Percentiles rank a stretch among this genome's conserved stretches.
Evolutionary conservation across 768 basidiomycete genomes (phyloP).

Genomic region (Tulasnella sp.): DNA sequence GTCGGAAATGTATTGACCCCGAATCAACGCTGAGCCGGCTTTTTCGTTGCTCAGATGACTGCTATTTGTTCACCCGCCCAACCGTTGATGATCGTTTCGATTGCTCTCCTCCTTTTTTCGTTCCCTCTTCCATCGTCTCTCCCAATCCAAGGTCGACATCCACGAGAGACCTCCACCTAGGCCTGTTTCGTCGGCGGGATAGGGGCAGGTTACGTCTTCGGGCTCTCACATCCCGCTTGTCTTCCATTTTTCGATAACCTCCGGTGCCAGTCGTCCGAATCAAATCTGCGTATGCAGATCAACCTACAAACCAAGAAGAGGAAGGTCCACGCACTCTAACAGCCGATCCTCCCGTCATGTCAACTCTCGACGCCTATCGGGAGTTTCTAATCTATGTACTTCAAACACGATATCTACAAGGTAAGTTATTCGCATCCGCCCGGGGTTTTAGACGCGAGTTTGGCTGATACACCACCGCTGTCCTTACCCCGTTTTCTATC

Average conservation of each 20-base stretch:
- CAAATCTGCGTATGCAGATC: too few species aligned
- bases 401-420: not conserved
- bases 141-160: not conserved
- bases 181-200: not conserved
- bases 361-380: not conserved
- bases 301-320: too few species aligned
- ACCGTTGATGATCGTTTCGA: not conserved
- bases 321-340: too few species aligned
- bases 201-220: not conserved
- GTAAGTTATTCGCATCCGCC: not conserved
- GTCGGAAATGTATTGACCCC: not conserved
- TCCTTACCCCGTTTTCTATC: not conserved
- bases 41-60: not conserved
- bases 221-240: not conserved
- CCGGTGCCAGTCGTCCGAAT: too few species aligned
- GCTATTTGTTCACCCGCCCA: not conserved
- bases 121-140: not conserved
- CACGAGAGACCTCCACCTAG: not conserved
- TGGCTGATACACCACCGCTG: not conserved
- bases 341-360: not conserved
- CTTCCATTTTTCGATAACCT: too few species aligned
- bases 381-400: not conserved
- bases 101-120: not conserved
- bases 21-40: not conserved
- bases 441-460: not conserved